Evolutionary conservation across 306 rosid species (phyloP), one percentile per base, ranked within the genome.

Genomic region (Coriaria nepalensis): DNA sequence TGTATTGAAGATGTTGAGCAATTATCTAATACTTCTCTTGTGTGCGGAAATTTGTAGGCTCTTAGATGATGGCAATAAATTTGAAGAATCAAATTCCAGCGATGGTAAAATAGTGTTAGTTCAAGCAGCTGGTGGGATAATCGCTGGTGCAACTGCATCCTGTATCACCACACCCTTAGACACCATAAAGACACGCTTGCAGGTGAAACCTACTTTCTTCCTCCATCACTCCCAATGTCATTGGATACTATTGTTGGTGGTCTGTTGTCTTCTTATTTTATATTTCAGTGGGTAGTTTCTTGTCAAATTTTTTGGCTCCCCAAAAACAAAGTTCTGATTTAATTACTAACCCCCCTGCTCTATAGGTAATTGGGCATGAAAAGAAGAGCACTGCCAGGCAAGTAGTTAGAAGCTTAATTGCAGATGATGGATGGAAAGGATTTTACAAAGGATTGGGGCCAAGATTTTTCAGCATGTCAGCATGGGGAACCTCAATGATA

Each of bases 401-500:
- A 70, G 80, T 88, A 63, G 75, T 83, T 51, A 81, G 66, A 74
- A 71, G 68, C 62, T 74, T 87, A 63, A 68, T 87, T 29, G 39
- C 40, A 2, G 96, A 87, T 43, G 96, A 87, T 47, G 96, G 96
- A 47, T 83, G 94, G 96, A 72, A 66, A 73, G 96, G 96, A 43
- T 65, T 88, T 10, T 88, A 88, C 54, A 80, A 81, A 68, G 96
- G 96, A 10, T 56, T 88, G 64, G 94, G 93, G 62, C 96, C 96
- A 65, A 77, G 96, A 68, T 83, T 88, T 65, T 61, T 88, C 76
- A 88, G 96, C 74, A 76, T 72, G 86, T 88, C 96, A 0, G 86
- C 86, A 2, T 88, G 94, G 96, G 96, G 96, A 41, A 88, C 96
- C 42, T 88, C 96, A 20, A 83, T 88, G 96, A 78, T 88, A 50